Base-by-base conservation (phyloP, 768 basidiomycete species). In the Punctularia strigosozonata region DNA sequence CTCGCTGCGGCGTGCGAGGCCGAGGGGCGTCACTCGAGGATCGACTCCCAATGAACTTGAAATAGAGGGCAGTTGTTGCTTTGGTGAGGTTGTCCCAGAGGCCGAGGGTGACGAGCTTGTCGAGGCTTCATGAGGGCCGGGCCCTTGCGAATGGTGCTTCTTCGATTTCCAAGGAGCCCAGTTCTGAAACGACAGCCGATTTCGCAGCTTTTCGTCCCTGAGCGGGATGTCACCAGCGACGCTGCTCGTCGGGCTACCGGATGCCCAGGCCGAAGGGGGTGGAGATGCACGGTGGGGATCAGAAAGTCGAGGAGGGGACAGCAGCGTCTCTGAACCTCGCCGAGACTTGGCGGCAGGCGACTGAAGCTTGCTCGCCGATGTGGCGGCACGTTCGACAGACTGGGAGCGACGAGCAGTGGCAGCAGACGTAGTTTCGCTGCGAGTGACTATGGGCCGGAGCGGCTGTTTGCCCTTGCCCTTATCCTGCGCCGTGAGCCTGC, bases 1-100 rank as follows among this genome's bases (percentile, higher is more conserved):
- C 43, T 68, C 73, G 47, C 74, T 76, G 38, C 64, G 50, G 39
- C 68, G 44, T 42, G 36, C 39, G 36, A 31, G 25, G 43, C 46
- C 39, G 46, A 36, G 48, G 21, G 37, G 46, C 38, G 39, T 17
- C n/a, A n/a, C n/a, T n/a, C n/a, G n/a, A n/a, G n/a, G n/a, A n/a
- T n/a, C n/a, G n/a, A n/a, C n/a, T n/a, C n/a, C n/a, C n/a, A n/a
- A n/a, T n/a, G n/a, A n/a, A n/a, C n/a, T n/a, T n/a, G n/a, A n/a
- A n/a, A n/a, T n/a, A n/a, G n/a, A n/a, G n/a, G n/a, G n/a, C n/a
- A n/a, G n/a, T n/a, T 28, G 12, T 18, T 26, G 31, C 22, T 24
- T 35, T 39, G 39, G 38, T 17, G 19, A 22, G 37, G 28, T 30
- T 37, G 26, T 12, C 32, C 34, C 26, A 51, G 22, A 63, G 45